These are phyloP conservation scores for Pestalotiopsis sp. DNA, from an alignment of 2,329 filamentous ascomycete species.

Conservation along the genomic window DNA sequence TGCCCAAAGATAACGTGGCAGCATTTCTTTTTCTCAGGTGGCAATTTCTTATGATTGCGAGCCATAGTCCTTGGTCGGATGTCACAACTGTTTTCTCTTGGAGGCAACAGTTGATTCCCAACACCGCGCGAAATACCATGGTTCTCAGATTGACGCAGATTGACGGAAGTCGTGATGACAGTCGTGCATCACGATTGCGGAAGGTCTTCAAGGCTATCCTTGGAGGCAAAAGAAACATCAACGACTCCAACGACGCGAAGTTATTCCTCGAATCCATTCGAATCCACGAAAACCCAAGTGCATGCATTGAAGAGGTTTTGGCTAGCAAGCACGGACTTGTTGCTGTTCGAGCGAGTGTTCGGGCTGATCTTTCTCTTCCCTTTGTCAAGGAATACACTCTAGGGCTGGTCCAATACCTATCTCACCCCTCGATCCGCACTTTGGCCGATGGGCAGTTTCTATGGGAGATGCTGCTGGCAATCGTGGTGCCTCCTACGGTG, in stretches of 20 bases:
- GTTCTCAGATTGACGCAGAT: not conserved
- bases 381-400: slow-evolving; percentile 37
- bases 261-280: slow-evolving; percentile 33
- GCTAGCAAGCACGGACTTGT: slow-evolving; percentile 27
- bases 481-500: slow-evolving; percentile 55
- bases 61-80: not conserved
- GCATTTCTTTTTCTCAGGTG: too few species aligned
- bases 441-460: slow-evolving; percentile 54
- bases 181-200: slow-evolving; percentile 5
- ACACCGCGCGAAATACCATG: not conserved
- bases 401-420: slow-evolving; percentile 40
- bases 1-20: too few species aligned
- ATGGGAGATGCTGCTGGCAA: slow-evolving; percentile 43
- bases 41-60: too few species aligned
- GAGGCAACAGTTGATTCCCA: not conserved
- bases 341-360: slow-evolving; percentile 26
- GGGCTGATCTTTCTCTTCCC: slow-evolving; percentile 24
- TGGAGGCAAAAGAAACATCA: slow-evolving; percentile 25
- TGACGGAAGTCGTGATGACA: not conserved
- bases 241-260: slow-evolving; percentile 24
- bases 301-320: slow-evolving; percentile 31
- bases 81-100: not conserved
- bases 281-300: slow-evolving; percentile 20
- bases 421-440: slow-evolving; percentile 46
- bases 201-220: slow-evolving; percentile 25